Evolutionary conservation across 176 grass and related monocot species (phyloP).

Genomic region (Olyra latifolia): DNA sequence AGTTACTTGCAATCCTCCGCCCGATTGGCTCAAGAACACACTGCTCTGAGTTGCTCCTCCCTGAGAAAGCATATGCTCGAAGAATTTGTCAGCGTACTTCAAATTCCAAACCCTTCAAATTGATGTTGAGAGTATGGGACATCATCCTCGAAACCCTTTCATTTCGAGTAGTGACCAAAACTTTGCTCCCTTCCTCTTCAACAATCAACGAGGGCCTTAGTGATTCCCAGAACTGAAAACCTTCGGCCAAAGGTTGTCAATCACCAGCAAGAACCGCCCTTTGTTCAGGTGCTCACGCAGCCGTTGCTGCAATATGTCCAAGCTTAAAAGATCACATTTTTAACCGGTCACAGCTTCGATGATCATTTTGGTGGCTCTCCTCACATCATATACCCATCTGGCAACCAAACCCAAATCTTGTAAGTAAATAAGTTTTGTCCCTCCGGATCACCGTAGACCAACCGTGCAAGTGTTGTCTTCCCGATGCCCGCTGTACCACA

Average conservation of each 20-base stretch:
- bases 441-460: constrained; percentile 13
- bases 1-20: constrained; percentile 36
- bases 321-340: constrained; percentile 27
- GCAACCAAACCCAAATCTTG: constrained; percentile 55
- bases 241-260: constrained; percentile 53
- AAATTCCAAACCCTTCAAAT: constrained; percentile 30
- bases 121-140: background rate
- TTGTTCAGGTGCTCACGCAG: constrained; percentile 24
- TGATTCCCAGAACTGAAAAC: constrained; percentile 47
- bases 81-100: constrained; percentile 47
- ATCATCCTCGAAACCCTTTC: constrained; percentile 27
- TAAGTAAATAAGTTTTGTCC: constrained; percentile 19
- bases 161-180: constrained; percentile 57
- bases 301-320: constrained; percentile 41
- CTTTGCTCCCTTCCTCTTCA: constrained; percentile 37
- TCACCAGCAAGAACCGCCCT: constrained; percentile 50
- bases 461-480: constrained; percentile 55
- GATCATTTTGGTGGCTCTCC: constrained; percentile 40
- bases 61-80: constrained; percentile 1
- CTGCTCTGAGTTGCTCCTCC: background rate
- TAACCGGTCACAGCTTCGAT: constrained; percentile 28
- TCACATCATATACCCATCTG: constrained; percentile 43
- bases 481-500: constrained; percentile 47
- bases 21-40: constrained; percentile 30
- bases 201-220: constrained; percentile 28